These are phyloP conservation scores for Fusarium tanahbumbuense DNA, from an alignment of 2,329 filamentous ascomycete genomes.

Conservation along the genomic window DNA sequence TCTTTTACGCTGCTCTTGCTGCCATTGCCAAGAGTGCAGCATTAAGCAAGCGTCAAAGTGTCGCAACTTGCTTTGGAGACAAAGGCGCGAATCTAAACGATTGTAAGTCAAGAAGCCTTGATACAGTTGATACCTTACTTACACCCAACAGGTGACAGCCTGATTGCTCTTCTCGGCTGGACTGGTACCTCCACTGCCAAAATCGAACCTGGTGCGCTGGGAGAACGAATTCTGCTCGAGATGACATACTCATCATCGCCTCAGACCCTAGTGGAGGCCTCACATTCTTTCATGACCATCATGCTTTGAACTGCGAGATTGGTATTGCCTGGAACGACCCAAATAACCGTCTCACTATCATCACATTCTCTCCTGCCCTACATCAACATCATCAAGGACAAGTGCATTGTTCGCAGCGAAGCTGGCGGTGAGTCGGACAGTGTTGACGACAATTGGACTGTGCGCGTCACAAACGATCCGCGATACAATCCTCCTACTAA, in stretches of 20 bases:
- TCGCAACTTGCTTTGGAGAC: not conserved
- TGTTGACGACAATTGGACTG: not conserved
- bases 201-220: not conserved
- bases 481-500: not conserved
- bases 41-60: not conserved
- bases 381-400: not conserved
- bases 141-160: not conserved
- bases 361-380: not conserved
- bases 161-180: not conserved
- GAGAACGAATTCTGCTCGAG: rapidly evolving
- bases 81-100: not conserved
- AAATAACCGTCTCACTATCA: not conserved
- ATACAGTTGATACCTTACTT: not conserved
- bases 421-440: not conserved
- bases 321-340: not conserved
- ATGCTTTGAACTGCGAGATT: not conserved
- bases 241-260: rapidly evolving
- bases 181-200: not conserved
- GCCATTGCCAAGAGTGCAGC: not conserved
- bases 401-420: not conserved
- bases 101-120: not conserved
- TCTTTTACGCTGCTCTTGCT: not conserved
- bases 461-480: not conserved
- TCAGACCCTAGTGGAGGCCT: not conserved
- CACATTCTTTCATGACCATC: not conserved